Evolutionary conservation across 75 land plant genomes (phyloP), one percentile per base, ranked within the genome.

Genomic region (Gnetum montanum): DNA sequence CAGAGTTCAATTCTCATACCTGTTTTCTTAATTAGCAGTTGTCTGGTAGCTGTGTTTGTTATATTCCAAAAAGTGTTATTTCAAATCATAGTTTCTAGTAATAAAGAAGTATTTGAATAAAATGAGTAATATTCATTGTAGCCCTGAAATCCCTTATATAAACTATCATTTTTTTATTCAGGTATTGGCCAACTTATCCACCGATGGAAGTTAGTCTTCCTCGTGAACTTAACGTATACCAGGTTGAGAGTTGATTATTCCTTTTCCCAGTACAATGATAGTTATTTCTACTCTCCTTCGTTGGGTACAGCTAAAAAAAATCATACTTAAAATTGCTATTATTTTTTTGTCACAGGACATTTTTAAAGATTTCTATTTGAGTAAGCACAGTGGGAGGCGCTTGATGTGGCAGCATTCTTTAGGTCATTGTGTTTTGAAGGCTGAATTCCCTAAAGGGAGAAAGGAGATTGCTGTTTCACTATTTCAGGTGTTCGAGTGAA

Each of bases 101-200:
- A n/a, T n/a, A n/a, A n/a, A n/a, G n/a, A n/a, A n/a, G n/a, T n/a
- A n/a, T n/a, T n/a, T n/a, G n/a, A n/a, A n/a, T n/a, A n/a, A n/a
- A n/a, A n/a, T n/a, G n/a, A n/a, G n/a, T n/a, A n/a, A n/a, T n/a
- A n/a, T n/a, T n/a, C n/a, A n/a, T n/a, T n/a, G n/a, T n/a, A n/a
- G n/a, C n/a, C n/a, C n/a, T n/a, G n/a, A n/a, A n/a, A n/a, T n/a
- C n/a, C n/a, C n/a, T n/a, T n/a, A n/a, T n/a, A n/a, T n/a, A n/a
- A 37, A 16, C 28, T 25, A 34, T 63, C 35, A 25, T 56, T 18
- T 29, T 68, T 41, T 8, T 22, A 30, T 70, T 64, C 67, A 95
- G 99, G 57, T 90, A 95, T 58, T 95, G 99, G 99, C 99, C 99
- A 33, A 95, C 99, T 33, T 95, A 95, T 60, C 97, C 99, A 6